Conservation (phyloP, 495 filamentous ascomycete genomes). For the Apiosordaria backusii region DNA sequence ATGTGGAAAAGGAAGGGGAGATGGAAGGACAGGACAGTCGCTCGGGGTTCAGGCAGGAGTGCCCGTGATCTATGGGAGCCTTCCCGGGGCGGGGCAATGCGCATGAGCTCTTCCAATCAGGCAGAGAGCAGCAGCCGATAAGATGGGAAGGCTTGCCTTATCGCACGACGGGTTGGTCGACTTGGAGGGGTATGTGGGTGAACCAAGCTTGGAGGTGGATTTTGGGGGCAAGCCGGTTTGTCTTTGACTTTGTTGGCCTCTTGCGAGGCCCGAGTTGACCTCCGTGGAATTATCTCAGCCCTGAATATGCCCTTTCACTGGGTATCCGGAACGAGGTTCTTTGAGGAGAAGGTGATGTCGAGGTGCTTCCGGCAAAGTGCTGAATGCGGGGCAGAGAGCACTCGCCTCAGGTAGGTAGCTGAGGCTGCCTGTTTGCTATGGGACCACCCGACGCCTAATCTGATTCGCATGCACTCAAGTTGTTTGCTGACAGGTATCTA, state of each 20-base stretch:
- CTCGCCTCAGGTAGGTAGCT: not conserved
- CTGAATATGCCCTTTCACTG: too few species aligned
- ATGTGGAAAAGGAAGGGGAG: not conserved
- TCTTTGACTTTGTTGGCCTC: not conserved
- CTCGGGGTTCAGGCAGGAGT: not conserved
- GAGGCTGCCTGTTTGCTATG: not conserved
- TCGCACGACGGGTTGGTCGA: not conserved
- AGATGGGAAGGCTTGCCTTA: not conserved
- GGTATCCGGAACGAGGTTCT: not conserved
- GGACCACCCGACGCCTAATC: not conserved
- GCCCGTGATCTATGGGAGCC: not conserved
- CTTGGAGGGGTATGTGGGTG: not conserved
- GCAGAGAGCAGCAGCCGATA: not conserved
- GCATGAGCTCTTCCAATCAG: not conserved
- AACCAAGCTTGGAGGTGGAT: not conserved
- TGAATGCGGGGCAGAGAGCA: not conserved
- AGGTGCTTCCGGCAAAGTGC: not conserved
- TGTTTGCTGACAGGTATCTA: not conserved
- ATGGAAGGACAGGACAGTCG: not conserved
- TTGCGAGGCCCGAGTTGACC: not conserved
- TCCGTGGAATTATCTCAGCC: not conserved
- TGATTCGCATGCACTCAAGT: not conserved
- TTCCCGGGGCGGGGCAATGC: conserved; percentile 6
- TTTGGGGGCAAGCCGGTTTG: not conserved
- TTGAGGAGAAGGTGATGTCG: not conserved